A percentile compares a stretch with the other conserved stretches of the same genome.
phyloP scores from a whole-genome alignment of 2,329 filamentous ascomycete genomes.

The Epichloe scottii region DNA sequence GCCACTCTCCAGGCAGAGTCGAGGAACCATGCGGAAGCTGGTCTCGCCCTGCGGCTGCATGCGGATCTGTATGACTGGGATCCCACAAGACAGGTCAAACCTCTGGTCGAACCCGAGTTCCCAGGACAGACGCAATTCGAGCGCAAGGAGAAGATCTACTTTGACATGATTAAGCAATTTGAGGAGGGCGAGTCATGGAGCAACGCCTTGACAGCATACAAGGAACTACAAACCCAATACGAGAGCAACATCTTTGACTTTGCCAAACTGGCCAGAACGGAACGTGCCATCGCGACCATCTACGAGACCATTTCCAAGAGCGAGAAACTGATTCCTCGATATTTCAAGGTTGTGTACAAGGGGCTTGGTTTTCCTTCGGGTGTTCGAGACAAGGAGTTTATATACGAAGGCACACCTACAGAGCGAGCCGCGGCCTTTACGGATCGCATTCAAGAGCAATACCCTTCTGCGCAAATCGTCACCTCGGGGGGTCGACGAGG shows the following conservation, averaged over 20 bases:
- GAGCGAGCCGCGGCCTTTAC: conserved; percentile 75
- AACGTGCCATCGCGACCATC: conserved; percentile 82
- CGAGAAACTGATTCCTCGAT: conserved; percentile 65
- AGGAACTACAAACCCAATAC: conserved; percentile 84
- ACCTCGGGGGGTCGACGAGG: conserved; percentile 59
- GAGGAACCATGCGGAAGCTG: conserved; percentile 75
- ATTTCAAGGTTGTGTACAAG: conserved; percentile 83
- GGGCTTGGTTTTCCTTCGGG: conserved; percentile 76
- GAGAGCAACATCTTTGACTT: conserved; percentile 86
- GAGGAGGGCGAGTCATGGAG: conserved; percentile 93
- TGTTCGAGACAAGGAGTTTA: conserved; percentile 79
- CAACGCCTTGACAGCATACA: conserved; percentile 75
- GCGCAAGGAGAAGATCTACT: conserved; percentile 82
- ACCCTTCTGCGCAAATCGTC: conserved; percentile 73
- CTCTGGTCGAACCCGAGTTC: conserved; percentile 62
- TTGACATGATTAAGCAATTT: conserved; percentile 88
- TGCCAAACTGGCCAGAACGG: conserved; percentile 74
- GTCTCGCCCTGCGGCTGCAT: conserved; percentile 77
- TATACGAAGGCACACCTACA: conserved; percentile 70
- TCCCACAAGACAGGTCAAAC: conserved; percentile 49
- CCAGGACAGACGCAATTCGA: conserved; percentile 81
- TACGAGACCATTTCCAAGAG: conserved; percentile 81
- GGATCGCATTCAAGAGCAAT: conserved; percentile 83
- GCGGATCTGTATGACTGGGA: conserved; percentile 93
- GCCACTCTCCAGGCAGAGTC: conserved; percentile 63